These are phyloP conservation scores for Myxozyma mucilagina DNA, from an alignment of 805 yeast species.

Conservation along the genomic window DNA sequence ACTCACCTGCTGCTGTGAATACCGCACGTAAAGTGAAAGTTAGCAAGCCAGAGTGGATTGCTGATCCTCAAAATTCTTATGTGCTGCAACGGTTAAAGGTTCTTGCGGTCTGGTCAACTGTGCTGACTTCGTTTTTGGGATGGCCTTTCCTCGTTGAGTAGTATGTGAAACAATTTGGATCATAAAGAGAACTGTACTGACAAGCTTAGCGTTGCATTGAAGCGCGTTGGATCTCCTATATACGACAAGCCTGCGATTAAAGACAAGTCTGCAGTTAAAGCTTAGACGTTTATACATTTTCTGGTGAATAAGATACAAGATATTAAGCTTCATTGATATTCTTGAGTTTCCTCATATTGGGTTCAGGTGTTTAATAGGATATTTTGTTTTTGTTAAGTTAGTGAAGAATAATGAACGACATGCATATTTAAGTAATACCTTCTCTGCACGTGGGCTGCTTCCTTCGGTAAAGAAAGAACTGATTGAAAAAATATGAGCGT, in stretches of 20 bases:
- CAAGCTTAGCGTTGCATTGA: background rate
- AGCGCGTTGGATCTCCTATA: background rate
- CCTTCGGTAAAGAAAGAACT: too few species aligned
- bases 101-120: background rate
- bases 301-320: background rate
- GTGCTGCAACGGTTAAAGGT: background rate
- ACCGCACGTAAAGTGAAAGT: background rate
- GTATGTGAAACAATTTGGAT: background rate
- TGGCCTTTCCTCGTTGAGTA: background rate
- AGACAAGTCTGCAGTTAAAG: background rate
- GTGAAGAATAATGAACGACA: too few species aligned
- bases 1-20: background rate
- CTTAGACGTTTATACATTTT: background rate
- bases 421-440: too few species aligned
- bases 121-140: background rate
- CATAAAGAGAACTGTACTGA: background rate
- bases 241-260: background rate
- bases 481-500: too few species aligned
- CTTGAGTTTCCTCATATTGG: too few species aligned
- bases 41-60: background rate
- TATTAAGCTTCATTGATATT: too few species aligned
- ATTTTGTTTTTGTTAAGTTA: too few species aligned
- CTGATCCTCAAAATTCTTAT: slow-evolving; percentile 3
- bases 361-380: too few species aligned
- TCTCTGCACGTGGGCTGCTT: too few species aligned